Percentiles rank a stretch among this genome's conserved stretches.
Conservation (phyloP, 2,329 filamentous ascomycete species). For the Fusarium irregulare region DNA sequence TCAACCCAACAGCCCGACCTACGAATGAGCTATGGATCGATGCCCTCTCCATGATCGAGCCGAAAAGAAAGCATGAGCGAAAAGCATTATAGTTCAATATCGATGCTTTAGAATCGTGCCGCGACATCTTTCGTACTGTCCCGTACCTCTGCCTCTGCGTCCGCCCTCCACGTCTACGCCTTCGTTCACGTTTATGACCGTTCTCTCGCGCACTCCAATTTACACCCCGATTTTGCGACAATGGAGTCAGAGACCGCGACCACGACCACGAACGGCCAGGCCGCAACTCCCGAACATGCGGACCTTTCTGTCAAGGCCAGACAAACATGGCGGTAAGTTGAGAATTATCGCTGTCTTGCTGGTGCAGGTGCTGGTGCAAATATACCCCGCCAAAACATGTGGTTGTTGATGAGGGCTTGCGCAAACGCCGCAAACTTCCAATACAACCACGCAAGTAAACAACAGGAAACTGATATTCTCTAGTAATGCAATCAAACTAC, state of each 20-base stretch:
- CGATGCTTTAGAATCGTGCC: constrained; percentile 35
- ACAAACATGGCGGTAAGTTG: constrained; percentile 55
- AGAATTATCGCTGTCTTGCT: constrained; percentile 8
- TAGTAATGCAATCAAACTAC: constrained; percentile 58
- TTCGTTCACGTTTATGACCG: neutral
- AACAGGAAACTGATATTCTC: constrained; percentile 33
- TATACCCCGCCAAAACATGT: constrained; percentile 14
- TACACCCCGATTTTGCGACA: constrained; percentile 20
- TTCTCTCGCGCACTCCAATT: constrained; percentile 24
- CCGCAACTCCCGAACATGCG: constrained; percentile 32
- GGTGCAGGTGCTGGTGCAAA: constrained; percentile 1
- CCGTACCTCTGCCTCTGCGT: constrained; percentile 13
- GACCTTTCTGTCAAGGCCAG: constrained; percentile 48
- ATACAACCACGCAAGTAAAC: constrained; percentile 27
- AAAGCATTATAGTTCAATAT: constrained; percentile 44
- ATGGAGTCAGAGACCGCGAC: constrained; percentile 40
- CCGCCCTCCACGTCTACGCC: constrained; percentile 1
- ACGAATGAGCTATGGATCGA: constrained; percentile 51
- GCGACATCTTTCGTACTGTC: constrained; percentile 30
- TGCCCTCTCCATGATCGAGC: constrained; percentile 46
- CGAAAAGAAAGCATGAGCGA: constrained; percentile 52
- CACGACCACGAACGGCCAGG: constrained; percentile 19
- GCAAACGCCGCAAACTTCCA: constrained; percentile 8
- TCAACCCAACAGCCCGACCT: constrained; percentile 40
- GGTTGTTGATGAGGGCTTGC: constrained; percentile 13